Percentiles rank a stretch among this genome's conserved stretches.
phyloP scores from a whole-genome alignment of 192 early-diverging fungal genomes.

The Spizellomyces punctatus region DNA sequence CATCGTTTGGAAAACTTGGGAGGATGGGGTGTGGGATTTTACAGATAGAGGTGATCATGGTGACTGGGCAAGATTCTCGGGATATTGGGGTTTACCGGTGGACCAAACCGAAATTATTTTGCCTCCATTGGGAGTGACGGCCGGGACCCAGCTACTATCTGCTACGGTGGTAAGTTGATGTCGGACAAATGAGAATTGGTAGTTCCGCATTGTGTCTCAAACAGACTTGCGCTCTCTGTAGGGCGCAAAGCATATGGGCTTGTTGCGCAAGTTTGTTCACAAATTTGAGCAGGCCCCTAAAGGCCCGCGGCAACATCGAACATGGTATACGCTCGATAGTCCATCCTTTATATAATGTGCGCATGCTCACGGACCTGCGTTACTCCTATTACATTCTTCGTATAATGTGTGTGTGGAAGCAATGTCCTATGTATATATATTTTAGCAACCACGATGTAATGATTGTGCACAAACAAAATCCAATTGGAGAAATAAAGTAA shows the following conservation, averaged over 20 bases:
- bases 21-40: slow-evolving; percentile 24
- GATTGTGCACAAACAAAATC: no score
- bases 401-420: not conserved
- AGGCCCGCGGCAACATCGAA: slow-evolving; percentile 33
- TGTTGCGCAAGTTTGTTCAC: slow-evolving; percentile 29
- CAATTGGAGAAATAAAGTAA: no score
- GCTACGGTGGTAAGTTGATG: slow-evolving; percentile 6
- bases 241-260: slow-evolving; percentile 23
- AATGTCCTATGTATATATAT: not conserved
- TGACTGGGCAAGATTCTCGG: slow-evolving; percentile 28
- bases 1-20: slow-evolving; percentile 26
- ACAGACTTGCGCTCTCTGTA: not conserved
- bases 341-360: not conserved
- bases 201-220: not conserved
- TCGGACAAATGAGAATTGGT: not conserved
- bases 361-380: slow-evolving; percentile 2
- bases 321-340: slow-evolving; percentile 30
- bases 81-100: slow-evolving; percentile 25
- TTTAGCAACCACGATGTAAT: no score
- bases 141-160: slow-evolving; percentile 21
- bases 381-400: not conserved
- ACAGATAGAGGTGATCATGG: slow-evolving; percentile 18
- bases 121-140: slow-evolving; percentile 30
- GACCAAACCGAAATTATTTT: slow-evolving; percentile 29
- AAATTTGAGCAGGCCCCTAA: slow-evolving; percentile 23